Base-by-base conservation (phyloP, 2,329 filamentous ascomycete species). In the Thielaviopsis musarum region DNA sequence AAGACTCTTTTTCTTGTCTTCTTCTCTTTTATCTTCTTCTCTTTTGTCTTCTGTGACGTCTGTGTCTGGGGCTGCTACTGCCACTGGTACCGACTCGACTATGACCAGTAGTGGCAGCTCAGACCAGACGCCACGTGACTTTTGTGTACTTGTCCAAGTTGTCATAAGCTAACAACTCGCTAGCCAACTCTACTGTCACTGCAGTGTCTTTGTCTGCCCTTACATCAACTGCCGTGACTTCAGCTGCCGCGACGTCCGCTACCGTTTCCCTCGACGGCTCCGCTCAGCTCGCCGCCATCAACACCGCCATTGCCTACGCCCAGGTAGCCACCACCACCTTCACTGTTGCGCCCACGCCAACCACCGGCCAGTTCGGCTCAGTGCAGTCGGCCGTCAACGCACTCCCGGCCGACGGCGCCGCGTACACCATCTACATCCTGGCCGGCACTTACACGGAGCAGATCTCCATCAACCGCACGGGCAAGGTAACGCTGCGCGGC, bases 401-500 rank as follows among this genome's bases (percentile, higher is more conserved):
- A 6, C 61, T 65, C 6, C 59, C 63, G 0, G 65, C 17, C 66
- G 67, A 64, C 48, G 65, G 6, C 64, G 56, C 51, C 58, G 61
- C 54, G 38, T 70, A 73, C 62, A 65, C 70, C 17, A 69, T 70
- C 58, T 69, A 71, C 65, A 68, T 70, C 56, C 67, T 67, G 28
- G 62, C 65, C 0, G 80, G 81, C 1, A 82, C 77, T n/a, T 84
- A 83, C 71, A 71, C 70, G 22, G 80, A 83, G 66, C 80, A 83
- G 64, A 78, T 84, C 41, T 77, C 76, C 61, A 73, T 84, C 21
- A 67, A 73, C 6, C 73, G 78, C 57, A 71, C 70, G 2, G 77
- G 76, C 1, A 69, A 74, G 22, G 70, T 83, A 41, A 76, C 77
- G 19, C 74, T 82, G 62, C 80, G 81, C 65, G 83, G 83, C 22